Evolutionary conservation across 2,329 filamentous ascomycete genomes (phyloP).

Genomic region (Aspergillus brasiliensis): DNA sequence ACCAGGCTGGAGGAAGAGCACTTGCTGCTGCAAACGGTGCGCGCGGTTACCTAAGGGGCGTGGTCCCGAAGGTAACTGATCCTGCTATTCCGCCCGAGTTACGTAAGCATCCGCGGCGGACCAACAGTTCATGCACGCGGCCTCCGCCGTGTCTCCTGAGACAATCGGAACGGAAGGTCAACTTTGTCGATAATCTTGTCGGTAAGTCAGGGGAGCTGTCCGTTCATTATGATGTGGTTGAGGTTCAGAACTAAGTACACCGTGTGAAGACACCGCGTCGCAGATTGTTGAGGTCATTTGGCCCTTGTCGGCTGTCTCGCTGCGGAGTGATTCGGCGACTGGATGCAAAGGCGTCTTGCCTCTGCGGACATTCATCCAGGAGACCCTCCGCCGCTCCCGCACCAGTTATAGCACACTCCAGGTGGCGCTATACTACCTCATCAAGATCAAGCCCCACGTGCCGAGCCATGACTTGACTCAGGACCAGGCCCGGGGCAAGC

Average conservation of each 20-base stretch:
- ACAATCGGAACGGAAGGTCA: conserved; percentile 88
- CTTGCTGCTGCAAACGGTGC: conserved; percentile 26
- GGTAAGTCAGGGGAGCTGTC: conserved; percentile 68
- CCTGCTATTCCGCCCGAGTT: conserved; percentile 42
- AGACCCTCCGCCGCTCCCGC: conserved; percentile 89
- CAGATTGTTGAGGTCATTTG: conserved; percentile 97
- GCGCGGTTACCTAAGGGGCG: conserved; percentile 31
- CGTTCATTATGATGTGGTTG: conserved; percentile 28
- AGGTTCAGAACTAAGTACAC: conserved; percentile 28
- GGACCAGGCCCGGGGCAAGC: conserved; percentile 75
- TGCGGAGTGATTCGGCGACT: conserved; percentile 66
- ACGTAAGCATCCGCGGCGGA: conserved; percentile 57
- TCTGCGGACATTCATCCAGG: conserved; percentile 93
- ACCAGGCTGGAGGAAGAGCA: conserved; percentile 29
- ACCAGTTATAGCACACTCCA: conserved; percentile 98
- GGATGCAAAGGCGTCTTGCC: conserved; percentile 79
- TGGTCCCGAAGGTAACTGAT: conserved; percentile 33
- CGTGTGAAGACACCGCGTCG: conserved; percentile 79
- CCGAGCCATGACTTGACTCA: conserved; percentile 81
- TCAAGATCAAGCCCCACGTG: conserved; percentile 89
- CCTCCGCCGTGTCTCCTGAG: conserved; percentile 76
- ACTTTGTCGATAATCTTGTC: conserved; percentile 95
- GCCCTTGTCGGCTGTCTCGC: conserved; percentile 82
- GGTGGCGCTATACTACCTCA: conserved; percentile 93
- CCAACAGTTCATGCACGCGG: conserved; percentile 56